These are phyloP conservation scores for Gossypium raimondii DNA, from an alignment of 345 rosid species.

Conservation along the genomic window DNA sequence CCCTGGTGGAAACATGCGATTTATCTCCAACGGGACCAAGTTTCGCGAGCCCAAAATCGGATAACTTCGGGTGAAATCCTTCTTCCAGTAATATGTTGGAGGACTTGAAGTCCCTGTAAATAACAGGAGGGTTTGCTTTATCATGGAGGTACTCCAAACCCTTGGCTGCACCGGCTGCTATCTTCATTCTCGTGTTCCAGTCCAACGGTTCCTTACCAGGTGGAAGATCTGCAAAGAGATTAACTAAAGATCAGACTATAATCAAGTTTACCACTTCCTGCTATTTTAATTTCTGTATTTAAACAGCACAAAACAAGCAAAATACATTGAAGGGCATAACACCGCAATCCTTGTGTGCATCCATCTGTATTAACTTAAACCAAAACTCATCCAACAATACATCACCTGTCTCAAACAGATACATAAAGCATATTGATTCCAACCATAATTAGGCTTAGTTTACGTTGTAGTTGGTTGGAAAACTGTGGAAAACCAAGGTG, in stretches of 20 bases:
- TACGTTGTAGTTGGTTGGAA: neutral
- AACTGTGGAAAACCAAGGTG: neutral
- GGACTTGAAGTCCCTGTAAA: constrained; percentile 94
- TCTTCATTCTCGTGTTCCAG: constrained; percentile 97
- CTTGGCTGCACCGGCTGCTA: constrained; percentile 99
- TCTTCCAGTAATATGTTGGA: constrained; percentile 88
- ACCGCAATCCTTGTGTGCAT: neutral
- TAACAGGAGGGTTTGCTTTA: constrained; percentile 94
- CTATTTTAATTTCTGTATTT: neutral
- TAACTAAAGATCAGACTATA: neutral
- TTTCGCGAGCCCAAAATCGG: constrained; percentile 98
- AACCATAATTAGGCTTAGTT: neutral
- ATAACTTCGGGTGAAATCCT: constrained; percentile 90
- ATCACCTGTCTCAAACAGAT: no score
- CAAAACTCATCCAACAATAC: neutral
- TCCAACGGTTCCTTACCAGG: constrained; percentile 86
- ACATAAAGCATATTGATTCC: neutral
- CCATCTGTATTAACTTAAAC: neutral
- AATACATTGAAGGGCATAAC: neutral
- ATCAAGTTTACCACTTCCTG: neutral
- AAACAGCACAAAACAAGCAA: neutral
- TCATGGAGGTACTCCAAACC: constrained; percentile 95
- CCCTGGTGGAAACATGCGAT: constrained; percentile 98
- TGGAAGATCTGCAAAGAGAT: constrained; percentile 59
- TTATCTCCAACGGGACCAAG: constrained; percentile 98